These are phyloP conservation scores for Starmerella ratchasimensis DNA, from an alignment of 805 yeast species.

Conservation along the genomic window DNA sequence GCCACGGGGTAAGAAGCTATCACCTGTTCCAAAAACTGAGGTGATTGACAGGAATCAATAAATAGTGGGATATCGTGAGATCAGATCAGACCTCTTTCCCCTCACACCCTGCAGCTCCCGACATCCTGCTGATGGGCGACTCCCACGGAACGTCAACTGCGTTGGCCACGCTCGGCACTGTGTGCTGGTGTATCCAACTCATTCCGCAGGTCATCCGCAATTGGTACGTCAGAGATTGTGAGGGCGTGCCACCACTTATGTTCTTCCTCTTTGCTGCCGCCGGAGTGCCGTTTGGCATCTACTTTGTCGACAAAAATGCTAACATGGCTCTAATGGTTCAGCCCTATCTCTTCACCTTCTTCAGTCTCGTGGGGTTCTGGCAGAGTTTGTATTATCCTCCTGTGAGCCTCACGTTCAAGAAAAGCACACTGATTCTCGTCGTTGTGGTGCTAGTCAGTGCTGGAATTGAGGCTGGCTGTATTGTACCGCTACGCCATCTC, in stretches of 20 bases:
- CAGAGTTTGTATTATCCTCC: constrained; percentile 73
- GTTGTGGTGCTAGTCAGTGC: constrained; percentile 34
- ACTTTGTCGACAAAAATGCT: constrained; percentile 57
- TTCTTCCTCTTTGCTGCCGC: constrained; percentile 67
- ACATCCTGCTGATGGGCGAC: background rate
- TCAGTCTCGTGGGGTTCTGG: constrained; percentile 52
- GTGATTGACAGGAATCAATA: background rate
- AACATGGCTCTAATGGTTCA: constrained; percentile 72
- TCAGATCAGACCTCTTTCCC: background rate
- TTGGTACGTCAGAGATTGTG: constrained; percentile 61
- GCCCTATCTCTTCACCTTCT: constrained; percentile 67
- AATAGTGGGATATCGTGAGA: background rate
- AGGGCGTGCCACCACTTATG: constrained; percentile 82
- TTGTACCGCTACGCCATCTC: constrained; percentile 49
- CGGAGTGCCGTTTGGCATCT: constrained; percentile 79
- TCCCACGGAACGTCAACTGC: constrained; percentile 24
- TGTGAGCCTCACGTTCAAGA: constrained; percentile 22
- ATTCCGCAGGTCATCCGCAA: constrained; percentile 74
- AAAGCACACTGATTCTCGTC: constrained; percentile 28
- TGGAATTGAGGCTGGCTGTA: constrained; percentile 57
- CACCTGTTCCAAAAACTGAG: background rate
- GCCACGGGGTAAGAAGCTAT: background rate
- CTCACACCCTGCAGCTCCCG: background rate
- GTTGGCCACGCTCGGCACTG: constrained; percentile 77
- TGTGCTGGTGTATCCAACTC: constrained; percentile 84